phyloP scores from a whole-genome alignment of 768 basidiomycete genomes.

The Boletus pseudopeckii region DNA sequence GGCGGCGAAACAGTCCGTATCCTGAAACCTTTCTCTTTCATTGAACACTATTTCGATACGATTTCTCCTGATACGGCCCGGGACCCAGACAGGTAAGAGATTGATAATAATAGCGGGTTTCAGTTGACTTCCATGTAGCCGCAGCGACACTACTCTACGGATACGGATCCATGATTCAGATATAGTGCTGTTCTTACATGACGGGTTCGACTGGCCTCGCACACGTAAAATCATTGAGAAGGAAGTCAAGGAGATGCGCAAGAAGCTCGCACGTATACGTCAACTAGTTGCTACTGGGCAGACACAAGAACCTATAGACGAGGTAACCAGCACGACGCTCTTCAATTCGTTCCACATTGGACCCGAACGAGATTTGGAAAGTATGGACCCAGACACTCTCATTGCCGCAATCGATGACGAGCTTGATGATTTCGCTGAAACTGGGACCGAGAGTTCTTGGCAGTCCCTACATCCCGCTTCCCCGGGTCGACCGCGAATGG shows the following conservation, averaged over 20 bases:
- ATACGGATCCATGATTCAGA: constrained; percentile 60
- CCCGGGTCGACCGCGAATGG: constrained; percentile 38
- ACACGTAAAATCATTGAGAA: constrained; percentile 87
- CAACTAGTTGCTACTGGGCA: constrained; percentile 93
- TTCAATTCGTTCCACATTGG: constrained; percentile 97
- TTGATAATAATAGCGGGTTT: neutral
- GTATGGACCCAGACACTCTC: constrained; percentile 69
- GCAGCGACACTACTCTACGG: constrained; percentile 47
- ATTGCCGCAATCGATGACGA: constrained; percentile 94
- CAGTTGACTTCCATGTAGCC: constrained; percentile 28
- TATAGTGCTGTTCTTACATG: constrained; percentile 72
- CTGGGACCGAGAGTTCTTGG: constrained; percentile 83
- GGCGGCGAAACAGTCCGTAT: constrained; percentile 88
- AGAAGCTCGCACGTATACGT: constrained; percentile 80
- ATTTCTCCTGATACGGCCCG: constrained; percentile 54
- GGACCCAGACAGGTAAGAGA: constrained; percentile 45
- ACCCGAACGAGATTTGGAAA: constrained; percentile 71
- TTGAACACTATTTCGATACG: constrained; percentile 73
- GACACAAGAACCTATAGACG: constrained; percentile 69
- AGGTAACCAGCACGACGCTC: constrained; percentile 68
- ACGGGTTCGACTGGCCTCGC: constrained; percentile 90
- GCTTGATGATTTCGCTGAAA: constrained; percentile 72
- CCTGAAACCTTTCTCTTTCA: constrained; percentile 58
- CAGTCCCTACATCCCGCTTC: constrained; percentile 68
- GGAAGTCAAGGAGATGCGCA: constrained; percentile 83